Evolutionary conservation across 1,139 yeast genomes (phyloP).

Genomic region (Magnusiomyces clavatus): DNA sequence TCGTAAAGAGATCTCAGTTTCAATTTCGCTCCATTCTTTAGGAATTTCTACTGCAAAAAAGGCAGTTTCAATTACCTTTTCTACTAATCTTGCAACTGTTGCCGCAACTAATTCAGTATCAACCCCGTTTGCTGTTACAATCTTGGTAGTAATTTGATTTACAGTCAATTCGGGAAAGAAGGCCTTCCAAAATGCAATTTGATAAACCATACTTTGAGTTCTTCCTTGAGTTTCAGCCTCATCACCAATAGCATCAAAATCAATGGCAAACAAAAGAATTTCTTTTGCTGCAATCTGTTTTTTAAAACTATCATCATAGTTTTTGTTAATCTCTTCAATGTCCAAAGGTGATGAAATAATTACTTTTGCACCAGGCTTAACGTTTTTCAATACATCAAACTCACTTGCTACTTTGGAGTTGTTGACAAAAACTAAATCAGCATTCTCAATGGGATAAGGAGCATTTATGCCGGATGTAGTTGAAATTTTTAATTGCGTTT

Average conservation of each 20-base stretch:
- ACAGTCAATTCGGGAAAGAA: constrained; percentile 53
- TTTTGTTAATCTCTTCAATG: constrained; percentile 40
- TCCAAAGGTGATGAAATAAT: constrained; percentile 41
- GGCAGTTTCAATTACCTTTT: constrained; percentile 29
- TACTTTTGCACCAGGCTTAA: constrained; percentile 50
- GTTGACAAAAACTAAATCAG: constrained; percentile 60
- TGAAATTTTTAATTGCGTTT: constrained; percentile 57
- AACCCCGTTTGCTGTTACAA: constrained; percentile 73
- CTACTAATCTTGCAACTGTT: constrained; percentile 59
- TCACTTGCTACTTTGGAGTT: constrained; percentile 45
- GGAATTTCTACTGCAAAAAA: constrained; percentile 32
- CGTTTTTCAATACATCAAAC: constrained; percentile 55
- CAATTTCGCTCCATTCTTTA: constrained; percentile 23
- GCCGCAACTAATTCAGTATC: constrained; percentile 79
- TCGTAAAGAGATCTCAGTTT: constrained; percentile 37
- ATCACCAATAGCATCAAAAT: constrained; percentile 25
- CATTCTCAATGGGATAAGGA: constrained; percentile 42
- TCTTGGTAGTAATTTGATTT: constrained; percentile 66
- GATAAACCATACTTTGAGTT: constrained; percentile 65
- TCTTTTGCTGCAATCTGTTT: constrained; percentile 47
- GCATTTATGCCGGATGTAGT: constrained; percentile 22
- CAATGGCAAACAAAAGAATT: constrained; percentile 38
- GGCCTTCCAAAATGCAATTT: constrained; percentile 72
- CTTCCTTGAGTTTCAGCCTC: constrained; percentile 63
- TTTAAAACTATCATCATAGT: constrained; percentile 49